Percentiles rank a stretch among this genome's conserved stretches.
Conservation (phyloP, 2,329 filamentous ascomycete genomes). For the Curvularia verruculosa region DNA sequence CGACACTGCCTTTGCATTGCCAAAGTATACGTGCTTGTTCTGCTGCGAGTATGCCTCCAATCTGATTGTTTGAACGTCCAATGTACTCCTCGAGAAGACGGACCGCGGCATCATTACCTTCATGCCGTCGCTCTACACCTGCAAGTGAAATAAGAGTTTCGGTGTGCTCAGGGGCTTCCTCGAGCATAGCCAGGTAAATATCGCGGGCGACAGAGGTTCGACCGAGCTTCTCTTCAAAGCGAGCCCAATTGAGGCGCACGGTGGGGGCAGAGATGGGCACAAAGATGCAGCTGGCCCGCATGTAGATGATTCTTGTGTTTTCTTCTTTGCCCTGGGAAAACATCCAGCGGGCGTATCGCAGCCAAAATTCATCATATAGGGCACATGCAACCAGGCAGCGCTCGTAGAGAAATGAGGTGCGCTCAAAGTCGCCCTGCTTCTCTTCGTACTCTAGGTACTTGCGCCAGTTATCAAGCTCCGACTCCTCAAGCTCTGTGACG, state of each 20-base stretch:
- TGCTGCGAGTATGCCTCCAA: conserved; percentile 84
- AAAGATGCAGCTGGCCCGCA: conserved; percentile 82
- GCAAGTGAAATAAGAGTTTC: conserved; percentile 89
- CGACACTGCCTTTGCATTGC: conserved; percentile 81
- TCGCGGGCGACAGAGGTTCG: conserved; percentile 79
- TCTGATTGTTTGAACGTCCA: conserved; percentile 72
- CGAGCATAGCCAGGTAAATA: conserved; percentile 81
- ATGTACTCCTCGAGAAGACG: conserved; percentile 82
- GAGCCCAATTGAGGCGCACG: conserved; percentile 87
- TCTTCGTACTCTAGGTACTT: conserved; percentile 98
- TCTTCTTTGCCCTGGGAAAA: conserved; percentile 75
- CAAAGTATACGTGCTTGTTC: conserved; percentile 88
- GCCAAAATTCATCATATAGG: conserved; percentile 97
- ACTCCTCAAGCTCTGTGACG: conserved; percentile 86
- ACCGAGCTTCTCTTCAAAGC: conserved; percentile 87
- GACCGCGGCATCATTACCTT: conserved; percentile 82
- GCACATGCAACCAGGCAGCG: conserved; percentile 91
- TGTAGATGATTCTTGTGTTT: conserved; percentile 89
- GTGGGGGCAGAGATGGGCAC: conserved; percentile 85
- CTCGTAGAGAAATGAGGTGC: conserved; percentile 87
- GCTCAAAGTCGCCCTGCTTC: conserved; percentile 74
- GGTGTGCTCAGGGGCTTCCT: conserved; percentile 77
- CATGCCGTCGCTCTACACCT: conserved; percentile 82
- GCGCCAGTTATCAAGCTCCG: conserved; percentile 86
- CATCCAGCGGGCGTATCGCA: conserved; percentile 97